Evolutionary conservation across 495 filamentous ascomycete genomes (phyloP), one percentile per base, ranked within the genome.

Genomic region (Pyrenula aspistea): DNA sequence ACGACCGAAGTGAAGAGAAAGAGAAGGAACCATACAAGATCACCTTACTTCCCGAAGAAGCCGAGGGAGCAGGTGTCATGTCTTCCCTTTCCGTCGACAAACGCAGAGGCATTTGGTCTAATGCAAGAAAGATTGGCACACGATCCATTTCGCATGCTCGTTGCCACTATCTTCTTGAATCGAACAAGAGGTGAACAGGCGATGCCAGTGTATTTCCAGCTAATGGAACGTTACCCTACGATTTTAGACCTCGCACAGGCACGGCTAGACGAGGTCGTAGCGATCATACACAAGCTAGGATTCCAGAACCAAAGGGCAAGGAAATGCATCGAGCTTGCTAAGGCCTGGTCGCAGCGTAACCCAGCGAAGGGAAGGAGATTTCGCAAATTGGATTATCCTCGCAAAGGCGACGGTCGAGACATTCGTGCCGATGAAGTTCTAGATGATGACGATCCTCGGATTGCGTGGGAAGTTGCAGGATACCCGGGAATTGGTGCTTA

Each of bases 401-500:
- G 47, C 0, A 67, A 60, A 4, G 69, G 68, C 0, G 83, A 83
- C 58, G 83, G 80, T 4, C 68, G 65, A n/a, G 75, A 82, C 55
- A 70, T 88, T 23, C 73, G 69, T 23, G 61, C 60, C 0, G 72
- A 66, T 8, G 82, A 86, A 62, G 72, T 70, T n/a, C 62, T 70
- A 55, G 66, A 69, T 50, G 67, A 75, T 49, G 67, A 71, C 49
- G 65, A 78, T 57, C 57, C 56, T 10, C 70, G 76, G 15, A 66
- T 73, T 2, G 86, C 80, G 2, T 95, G 89, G 86, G 92, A 97
- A 61, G 83, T 96, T 57, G 91, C 84, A 0, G 87, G 95, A 65
- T 64, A 96, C 36, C 88, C 91, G 0, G 85, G 87, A n/a, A 70
- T 83, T 4, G 92, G 93, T 1, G 78, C 83, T 1, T 97, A 97